These are phyloP conservation scores for Mycena polygramma DNA, from an alignment of 768 basidiomycete genomes.

Conservation along the genomic window DNA sequence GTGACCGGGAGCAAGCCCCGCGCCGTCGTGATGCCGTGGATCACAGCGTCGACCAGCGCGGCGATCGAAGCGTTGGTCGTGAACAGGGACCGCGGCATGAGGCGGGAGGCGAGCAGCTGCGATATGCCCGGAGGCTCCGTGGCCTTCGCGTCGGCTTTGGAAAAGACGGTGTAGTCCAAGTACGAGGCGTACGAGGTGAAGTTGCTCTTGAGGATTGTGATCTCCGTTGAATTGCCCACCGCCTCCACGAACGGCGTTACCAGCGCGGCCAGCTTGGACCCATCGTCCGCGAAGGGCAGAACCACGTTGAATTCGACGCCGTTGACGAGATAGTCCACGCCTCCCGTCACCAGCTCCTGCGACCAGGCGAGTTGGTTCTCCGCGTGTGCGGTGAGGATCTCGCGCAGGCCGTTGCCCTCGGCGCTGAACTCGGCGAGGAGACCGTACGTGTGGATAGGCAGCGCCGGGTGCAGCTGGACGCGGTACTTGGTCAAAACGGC, in stretches of 20 bases:
- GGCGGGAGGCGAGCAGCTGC: slow-evolving; percentile 29
- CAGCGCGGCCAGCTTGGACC: slow-evolving; percentile 26
- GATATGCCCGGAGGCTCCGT: slow-evolving; percentile 27
- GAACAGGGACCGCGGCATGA: slow-evolving; percentile 26
- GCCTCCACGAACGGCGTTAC: slow-evolving; percentile 24
- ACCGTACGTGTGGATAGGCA: slow-evolving; percentile 26
- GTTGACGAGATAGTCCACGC: slow-evolving; percentile 27
- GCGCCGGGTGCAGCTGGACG: slow-evolving; percentile 24
- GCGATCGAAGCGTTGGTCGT: slow-evolving; percentile 21
- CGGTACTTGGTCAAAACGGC: slow-evolving; percentile 26
- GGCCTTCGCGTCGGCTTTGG: slow-evolving; percentile 26
- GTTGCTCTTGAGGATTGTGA: slow-evolving; percentile 26
- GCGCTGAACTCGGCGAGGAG: slow-evolving; percentile 28
- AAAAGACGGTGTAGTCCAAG: slow-evolving; percentile 28
- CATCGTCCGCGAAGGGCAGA: slow-evolving; percentile 26
- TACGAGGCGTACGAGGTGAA: slow-evolving; percentile 27
- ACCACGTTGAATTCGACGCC: slow-evolving; percentile 18
- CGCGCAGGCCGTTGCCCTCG: slow-evolving; percentile 27
- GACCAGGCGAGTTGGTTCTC: slow-evolving; percentile 29
- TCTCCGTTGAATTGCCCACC: slow-evolving; percentile 26
- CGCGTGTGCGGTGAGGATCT: slow-evolving; percentile 26
- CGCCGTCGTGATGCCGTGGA: slow-evolving; percentile 26
- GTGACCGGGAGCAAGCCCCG: slow-evolving; percentile 22
- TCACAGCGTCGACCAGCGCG: slow-evolving; percentile 25
- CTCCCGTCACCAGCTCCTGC: slow-evolving; percentile 26